Evolutionary conservation across 768 basidiomycete species (phyloP).

Genomic region (Agaricus blazei): DNA sequence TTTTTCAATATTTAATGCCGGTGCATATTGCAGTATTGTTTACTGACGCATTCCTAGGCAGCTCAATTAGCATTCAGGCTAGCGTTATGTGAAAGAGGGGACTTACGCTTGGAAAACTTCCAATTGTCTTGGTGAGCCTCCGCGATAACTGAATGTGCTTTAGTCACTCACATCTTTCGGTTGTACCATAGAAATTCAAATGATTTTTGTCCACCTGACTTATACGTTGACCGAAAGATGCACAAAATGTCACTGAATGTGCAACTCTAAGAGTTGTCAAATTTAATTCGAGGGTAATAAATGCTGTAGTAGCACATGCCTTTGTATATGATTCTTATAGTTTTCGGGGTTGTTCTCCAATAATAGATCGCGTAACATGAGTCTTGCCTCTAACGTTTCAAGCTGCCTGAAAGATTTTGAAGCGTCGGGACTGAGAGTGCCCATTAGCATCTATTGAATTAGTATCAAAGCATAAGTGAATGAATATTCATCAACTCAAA

Average conservation of each 20-base stretch:
- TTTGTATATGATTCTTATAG: slow-evolving; percentile 14
- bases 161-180: slow-evolving; percentile 4
- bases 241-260: slow-evolving; percentile 18
- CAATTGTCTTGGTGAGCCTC: background rate
- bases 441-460: slow-evolving; percentile 17
- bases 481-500: background rate
- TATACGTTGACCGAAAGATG: slow-evolving; percentile 19
- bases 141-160: no score
- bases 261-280: slow-evolving; percentile 13
- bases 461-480: background rate
- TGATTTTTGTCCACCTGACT: slow-evolving; percentile 15
- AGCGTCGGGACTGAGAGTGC: slow-evolving; percentile 18
- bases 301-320: slow-evolving; percentile 9
- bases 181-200: slow-evolving; percentile 14
- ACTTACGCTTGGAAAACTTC: slow-evolving; percentile 1
- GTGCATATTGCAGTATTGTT: background rate
- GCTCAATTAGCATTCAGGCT: background rate
- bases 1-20: background rate
- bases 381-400: slow-evolving; percentile 17
- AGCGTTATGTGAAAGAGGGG: background rate
- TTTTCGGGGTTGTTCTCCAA: slow-evolving; percentile 3
- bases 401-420: slow-evolving; percentile 17
- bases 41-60: background rate
- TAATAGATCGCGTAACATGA: slow-evolving; percentile 19
- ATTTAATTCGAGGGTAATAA: background rate